Evolutionary conservation across 768 basidiomycete genomes (phyloP).

Genomic region (Termitomyces titanicus): DNA sequence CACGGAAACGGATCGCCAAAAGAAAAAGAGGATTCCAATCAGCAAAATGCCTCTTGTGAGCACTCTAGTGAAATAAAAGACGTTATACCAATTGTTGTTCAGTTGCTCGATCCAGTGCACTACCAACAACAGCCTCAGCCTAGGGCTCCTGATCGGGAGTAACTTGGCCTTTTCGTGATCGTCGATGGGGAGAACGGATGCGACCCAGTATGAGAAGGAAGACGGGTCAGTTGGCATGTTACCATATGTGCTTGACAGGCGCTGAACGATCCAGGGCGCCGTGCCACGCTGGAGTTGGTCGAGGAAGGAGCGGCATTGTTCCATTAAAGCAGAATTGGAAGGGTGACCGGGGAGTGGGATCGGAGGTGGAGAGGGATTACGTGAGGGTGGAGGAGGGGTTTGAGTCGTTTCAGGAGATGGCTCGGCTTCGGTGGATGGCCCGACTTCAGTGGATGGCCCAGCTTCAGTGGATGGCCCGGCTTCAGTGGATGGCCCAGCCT

Average conservation of each 20-base stretch:
- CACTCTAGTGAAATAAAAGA: conserved; percentile 16
- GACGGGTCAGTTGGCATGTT: conserved; percentile 70
- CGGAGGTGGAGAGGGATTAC: conserved; percentile 10
- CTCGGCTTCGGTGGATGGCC: background rate
- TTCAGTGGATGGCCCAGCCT: conserved; percentile 6
- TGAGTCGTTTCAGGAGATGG: background rate
- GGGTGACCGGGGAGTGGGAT: conserved; percentile 17
- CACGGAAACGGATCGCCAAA: conserved; percentile 13
- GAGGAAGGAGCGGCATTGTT: conserved; percentile 41
- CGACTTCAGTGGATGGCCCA: no score
- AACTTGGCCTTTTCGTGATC: conserved; percentile 87
- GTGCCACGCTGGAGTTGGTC: conserved; percentile 53
- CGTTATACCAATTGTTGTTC: conserved; percentile 48
- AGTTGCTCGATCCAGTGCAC: conserved; percentile 90
- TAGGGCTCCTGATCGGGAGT: conserved; percentile 73
- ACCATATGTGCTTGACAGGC: conserved; percentile 76
- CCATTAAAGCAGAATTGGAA: conserved; percentile 52
- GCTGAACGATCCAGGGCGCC: conserved; percentile 92
- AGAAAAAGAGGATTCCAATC: conserved; percentile 26
- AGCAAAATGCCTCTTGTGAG: conserved; percentile 22
- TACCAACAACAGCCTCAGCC: conserved; percentile 78
- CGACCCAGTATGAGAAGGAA: conserved; percentile 88
- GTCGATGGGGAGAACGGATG: conserved; percentile 85
- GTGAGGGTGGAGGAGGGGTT: conserved; percentile 1
- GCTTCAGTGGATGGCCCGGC: background rate